Conservation (phyloP, 129 eudicot genomes). For the Helianthus tuberosus region DNA sequence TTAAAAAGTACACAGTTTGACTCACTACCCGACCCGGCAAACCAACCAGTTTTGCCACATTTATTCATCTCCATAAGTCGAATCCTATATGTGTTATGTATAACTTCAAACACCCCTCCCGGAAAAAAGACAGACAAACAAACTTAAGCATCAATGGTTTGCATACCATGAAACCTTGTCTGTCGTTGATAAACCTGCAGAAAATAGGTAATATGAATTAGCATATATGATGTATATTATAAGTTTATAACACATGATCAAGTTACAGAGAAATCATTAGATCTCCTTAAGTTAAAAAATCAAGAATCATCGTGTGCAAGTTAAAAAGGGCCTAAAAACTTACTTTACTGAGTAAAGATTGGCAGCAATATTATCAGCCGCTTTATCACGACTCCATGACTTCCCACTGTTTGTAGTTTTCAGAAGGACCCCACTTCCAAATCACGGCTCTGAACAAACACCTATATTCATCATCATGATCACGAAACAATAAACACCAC, state of each 20-base stretch:
- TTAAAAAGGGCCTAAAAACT: conserved; percentile 31
- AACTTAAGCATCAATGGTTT: not conserved
- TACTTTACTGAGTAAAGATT: conserved; percentile 96
- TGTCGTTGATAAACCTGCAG: conserved; percentile 86
- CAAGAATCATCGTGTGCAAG: not conserved
- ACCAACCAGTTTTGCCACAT: not conserved
- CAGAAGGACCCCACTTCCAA: conserved; percentile 95
- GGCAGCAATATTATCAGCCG: conserved; percentile 97
- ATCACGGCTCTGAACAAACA: too few relatives aligned
- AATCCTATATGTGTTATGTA: not conserved
- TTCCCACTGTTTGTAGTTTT: conserved; percentile 91
- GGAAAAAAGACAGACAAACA: not conserved
- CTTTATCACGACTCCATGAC: conserved; percentile 94
- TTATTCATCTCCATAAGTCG: not conserved
- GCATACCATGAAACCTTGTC: conserved; percentile 59
- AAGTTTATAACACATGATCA: too few relatives aligned
- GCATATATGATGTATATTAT: too few relatives aligned
- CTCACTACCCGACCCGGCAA: too few relatives aligned
- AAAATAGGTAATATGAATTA: not conserved
- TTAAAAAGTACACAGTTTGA: too few relatives aligned
- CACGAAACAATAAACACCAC: too few relatives aligned
- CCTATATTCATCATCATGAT: too few relatives aligned
- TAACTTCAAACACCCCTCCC: not conserved
- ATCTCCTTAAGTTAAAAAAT: too few relatives aligned
- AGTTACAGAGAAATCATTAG: too few relatives aligned